Base-by-base conservation (phyloP, 345 rosid genomes). In the Boechera stricta region DNA sequence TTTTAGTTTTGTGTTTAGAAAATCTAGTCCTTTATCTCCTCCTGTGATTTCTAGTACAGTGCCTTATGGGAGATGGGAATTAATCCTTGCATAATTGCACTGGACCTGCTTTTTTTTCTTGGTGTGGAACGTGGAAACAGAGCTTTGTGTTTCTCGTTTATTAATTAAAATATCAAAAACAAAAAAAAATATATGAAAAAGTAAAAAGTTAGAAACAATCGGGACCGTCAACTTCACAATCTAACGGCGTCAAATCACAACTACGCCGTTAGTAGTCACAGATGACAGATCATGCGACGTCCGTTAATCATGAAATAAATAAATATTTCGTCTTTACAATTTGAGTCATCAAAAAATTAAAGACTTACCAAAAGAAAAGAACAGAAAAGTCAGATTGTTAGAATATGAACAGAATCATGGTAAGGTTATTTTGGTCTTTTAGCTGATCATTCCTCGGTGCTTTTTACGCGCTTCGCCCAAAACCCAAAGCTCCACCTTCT, bases 401-500 rank as follows among this genome's bases (percentile, higher is more conserved):
- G 21, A 36, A 13, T 47, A 54, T 68, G 74, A 61, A 73, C 67
- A 2, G 69, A 60, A 73, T 73, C 62, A 60, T 77, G 7, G 18
- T 52, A 59, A 79, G 78, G 82, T 16, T 56, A 29, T 26, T 67
- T 73, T 68, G 5, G 78, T 73, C 38, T 35, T 68, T 73, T 31
- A 2, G 0, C 4, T 9, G 10, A 66, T 41, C 29, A 59, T 12
- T 6, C n/a, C n/a, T 58, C 67, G 63, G 63, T 59, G 67, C 80
- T 39, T 73, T 73, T 79, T 79, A 78, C 82, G 74, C 78, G 74
- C 78, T 61, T 16, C 65, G 55, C 72, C 78, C 35, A 59, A 72
- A 72, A 66, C 69, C 57, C 44, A 63, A 5, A 56, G 66, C 72
- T 71, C 65, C 44, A 13, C 24, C 53, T 48, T 16, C 44, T 77